Percentiles rank a stretch among this genome's conserved stretches.
These are phyloP conservation scores for Camelina hispida DNA, from an alignment of 345 rosid species.

Conservation along the genomic window DNA sequence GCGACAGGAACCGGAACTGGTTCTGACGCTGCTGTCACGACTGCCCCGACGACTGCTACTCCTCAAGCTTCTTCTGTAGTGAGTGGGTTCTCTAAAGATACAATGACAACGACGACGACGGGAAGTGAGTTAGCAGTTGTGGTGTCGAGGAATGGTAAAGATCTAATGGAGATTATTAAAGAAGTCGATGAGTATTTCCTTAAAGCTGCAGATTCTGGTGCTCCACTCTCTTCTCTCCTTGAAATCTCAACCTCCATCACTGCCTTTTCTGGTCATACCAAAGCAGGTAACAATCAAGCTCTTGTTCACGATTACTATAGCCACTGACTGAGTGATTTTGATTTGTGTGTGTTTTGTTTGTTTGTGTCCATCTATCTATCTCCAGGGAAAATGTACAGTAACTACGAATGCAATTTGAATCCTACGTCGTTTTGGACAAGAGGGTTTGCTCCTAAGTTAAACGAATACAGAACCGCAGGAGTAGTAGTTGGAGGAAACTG, in stretches of 20 bases:
- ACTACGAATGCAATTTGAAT: conserved; percentile 65
- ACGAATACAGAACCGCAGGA: conserved; percentile 51
- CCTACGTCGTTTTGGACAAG: conserved; percentile 72
- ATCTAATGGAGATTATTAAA: conserved; percentile 81
- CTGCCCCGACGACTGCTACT: conserved; percentile 51
- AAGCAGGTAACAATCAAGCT: conserved; percentile 53
- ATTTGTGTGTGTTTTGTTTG: conserved; percentile 6
- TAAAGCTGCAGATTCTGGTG: conserved; percentile 81
- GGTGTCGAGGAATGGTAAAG: conserved; percentile 78
- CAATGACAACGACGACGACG: conserved; percentile 41
- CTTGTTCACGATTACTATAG: background rate
- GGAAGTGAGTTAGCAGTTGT: conserved; percentile 84
- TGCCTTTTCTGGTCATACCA: conserved; percentile 49
- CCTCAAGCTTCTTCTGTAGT: conserved; percentile 60
- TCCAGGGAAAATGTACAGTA: conserved; percentile 44
- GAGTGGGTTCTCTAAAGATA: conserved; percentile 76
- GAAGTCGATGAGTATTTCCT: conserved; percentile 93
- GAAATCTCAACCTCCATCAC: conserved; percentile 61
- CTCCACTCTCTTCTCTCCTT: conserved; percentile 63
- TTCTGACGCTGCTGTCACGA: conserved; percentile 50
- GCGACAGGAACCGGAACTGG: conserved; percentile 43
- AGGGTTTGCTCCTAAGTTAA: conserved; percentile 62
- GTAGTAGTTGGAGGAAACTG: conserved; percentile 30
- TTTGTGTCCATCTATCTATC: background rate
- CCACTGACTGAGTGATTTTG: background rate